Evolutionary conservation across 2,329 filamentous ascomycete genomes (phyloP).

Genomic region (Aspergillus fumigatiaffinis): DNA sequence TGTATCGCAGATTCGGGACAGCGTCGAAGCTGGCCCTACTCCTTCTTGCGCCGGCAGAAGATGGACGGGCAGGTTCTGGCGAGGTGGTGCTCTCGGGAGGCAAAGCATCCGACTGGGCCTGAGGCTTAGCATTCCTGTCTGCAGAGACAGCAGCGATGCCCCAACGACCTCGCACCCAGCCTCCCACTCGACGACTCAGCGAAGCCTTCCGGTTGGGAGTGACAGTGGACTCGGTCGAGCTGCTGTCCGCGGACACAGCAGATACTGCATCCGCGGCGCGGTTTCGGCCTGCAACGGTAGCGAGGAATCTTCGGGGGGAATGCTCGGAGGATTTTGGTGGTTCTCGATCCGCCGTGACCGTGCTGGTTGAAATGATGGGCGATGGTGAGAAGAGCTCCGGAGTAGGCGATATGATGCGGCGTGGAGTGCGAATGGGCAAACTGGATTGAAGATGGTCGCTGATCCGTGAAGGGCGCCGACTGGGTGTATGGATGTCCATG

Average conservation of each 20-base stretch:
- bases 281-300: constrained; percentile 28
- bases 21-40: constrained; percentile 5
- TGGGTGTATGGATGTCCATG: constrained; percentile 83
- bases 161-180: constrained; percentile 64
- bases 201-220: constrained; percentile 26
- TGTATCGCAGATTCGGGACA: constrained; percentile 24
- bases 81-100: constrained; percentile 14
- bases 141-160: constrained; percentile 47
- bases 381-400: constrained; percentile 38
- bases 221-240: constrained; percentile 17
- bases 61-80: constrained; percentile 53
- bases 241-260: constrained; percentile 18
- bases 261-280: constrained; percentile 19
- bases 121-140: constrained; percentile 4
- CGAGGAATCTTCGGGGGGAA: constrained; percentile 33
- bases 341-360: constrained; percentile 32
- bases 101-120: constrained; percentile 2
- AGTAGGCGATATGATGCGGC: constrained; percentile 44
- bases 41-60: constrained; percentile 55
- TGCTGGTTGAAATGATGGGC: constrained; percentile 36
- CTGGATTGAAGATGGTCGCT: constrained; percentile 49
- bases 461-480: constrained; percentile 71
- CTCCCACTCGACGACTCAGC: constrained; percentile 56
- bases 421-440: constrained; percentile 40
- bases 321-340: constrained; percentile 19